Evolutionary conservation across 352 stramenopile genomes (phyloP).

Genomic region (Plasmopara muralis): DNA sequence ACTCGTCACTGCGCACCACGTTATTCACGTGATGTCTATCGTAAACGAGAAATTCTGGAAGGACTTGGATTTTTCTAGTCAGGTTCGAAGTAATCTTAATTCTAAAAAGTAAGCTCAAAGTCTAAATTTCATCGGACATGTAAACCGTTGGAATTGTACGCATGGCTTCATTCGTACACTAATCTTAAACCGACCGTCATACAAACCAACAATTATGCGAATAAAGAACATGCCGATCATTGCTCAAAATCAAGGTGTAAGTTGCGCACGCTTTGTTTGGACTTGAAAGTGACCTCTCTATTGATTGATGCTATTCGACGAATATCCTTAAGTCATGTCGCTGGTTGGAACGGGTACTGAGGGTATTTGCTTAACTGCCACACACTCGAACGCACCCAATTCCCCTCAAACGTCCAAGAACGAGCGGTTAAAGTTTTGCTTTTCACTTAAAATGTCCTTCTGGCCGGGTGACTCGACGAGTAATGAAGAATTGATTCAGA

Average conservation of each 20-base stretch:
- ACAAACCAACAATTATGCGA: constrained; percentile 8
- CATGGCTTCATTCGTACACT: constrained; percentile 47
- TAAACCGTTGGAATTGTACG: constrained; percentile 60
- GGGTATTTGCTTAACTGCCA: no score
- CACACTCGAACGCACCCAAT: constrained; percentile 2
- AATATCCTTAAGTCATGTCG: constrained; percentile 29
- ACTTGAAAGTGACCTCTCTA: constrained; percentile 29
- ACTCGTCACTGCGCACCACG: no score
- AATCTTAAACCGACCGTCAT: constrained; percentile 25
- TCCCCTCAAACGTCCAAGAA: neutral
- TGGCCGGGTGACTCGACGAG: constrained; percentile 43
- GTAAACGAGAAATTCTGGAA: no score
- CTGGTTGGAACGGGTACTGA: constrained; percentile 27
- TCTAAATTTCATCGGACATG: no score
- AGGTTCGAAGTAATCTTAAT: no score
- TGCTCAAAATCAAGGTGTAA: constrained; percentile 30
- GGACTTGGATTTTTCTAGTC: no score
- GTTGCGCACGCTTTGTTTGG: constrained; percentile 33
- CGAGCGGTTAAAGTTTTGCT: neutral
- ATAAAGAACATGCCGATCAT: no score
- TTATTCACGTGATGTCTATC: no score
- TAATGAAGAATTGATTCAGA: constrained; percentile 49
- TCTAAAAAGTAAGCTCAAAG: constrained; percentile 23
- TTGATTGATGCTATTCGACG: constrained; percentile 21
- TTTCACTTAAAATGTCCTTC: constrained; percentile 26